Conservation (phyloP, 495 filamentous ascomycete species). For the Alectoria sarmentosa region DNA sequence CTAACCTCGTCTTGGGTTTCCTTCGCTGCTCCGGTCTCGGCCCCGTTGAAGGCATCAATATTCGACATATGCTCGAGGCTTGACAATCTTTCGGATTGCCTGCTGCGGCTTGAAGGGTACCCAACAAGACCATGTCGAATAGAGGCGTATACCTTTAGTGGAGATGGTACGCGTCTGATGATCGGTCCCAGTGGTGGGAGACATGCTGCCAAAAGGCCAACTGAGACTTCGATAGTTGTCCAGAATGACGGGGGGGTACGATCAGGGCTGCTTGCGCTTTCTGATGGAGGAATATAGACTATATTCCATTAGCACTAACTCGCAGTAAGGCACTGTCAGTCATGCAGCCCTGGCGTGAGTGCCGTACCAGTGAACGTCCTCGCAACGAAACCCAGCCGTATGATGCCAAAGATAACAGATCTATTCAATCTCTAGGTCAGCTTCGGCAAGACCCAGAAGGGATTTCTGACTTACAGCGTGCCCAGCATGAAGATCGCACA, state of each 20-base stretch:
- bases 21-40: background rate
- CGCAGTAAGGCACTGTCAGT: background rate
- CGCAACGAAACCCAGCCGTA: conserved; percentile 9
- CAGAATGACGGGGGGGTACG: conserved; percentile 8
- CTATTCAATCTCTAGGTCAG: background rate
- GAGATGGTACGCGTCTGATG: background rate
- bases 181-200: conserved; percentile 10
- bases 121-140: background rate
- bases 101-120: background rate
- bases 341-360: background rate
- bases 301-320: background rate
- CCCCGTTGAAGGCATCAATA: background rate
- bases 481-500: conserved; percentile 3
- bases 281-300: background rate
- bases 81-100: background rate
- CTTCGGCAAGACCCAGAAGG: background rate
- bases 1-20: no score
- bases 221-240: conserved; percentile 16
- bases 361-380: conserved; percentile 2
- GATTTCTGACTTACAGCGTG: conserved; percentile 9
- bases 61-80: background rate
- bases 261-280: background rate
- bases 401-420: conserved; percentile 7
- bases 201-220: conserved; percentile 17
- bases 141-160: background rate